phyloP scores from a whole-genome alignment of 257 asterid genomes.

The Solanum etuberosum region DNA sequence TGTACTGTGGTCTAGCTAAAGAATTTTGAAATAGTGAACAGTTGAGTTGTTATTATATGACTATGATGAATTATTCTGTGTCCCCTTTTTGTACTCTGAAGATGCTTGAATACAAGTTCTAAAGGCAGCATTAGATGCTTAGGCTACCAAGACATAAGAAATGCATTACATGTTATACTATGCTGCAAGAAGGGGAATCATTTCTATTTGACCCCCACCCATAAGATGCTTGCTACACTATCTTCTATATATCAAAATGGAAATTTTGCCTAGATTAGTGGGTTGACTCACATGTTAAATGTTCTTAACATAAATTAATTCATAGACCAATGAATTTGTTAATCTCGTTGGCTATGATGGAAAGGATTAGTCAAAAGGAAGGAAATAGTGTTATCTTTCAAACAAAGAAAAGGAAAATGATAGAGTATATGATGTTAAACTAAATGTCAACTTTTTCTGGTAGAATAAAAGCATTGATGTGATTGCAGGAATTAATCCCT shows the following conservation, averaged over 20 bases:
- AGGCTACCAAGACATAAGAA: neutral
- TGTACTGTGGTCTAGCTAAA: neutral
- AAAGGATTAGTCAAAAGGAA: neutral
- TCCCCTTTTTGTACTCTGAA: neutral
- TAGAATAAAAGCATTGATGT: neutral
- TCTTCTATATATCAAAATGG: neutral
- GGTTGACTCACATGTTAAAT: neutral
- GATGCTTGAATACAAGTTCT: neutral
- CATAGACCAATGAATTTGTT: neutral
- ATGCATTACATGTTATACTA: neutral
- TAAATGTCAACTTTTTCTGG: neutral
- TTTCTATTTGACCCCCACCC: neutral
- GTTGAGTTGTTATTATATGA: neutral
- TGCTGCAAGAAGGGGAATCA: neutral
- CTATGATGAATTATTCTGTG: neutral
- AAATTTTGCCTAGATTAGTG: neutral
- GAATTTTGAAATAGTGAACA: neutral
- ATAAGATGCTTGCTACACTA: slow-evolving; percentile 1
- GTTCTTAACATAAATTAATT: neutral
- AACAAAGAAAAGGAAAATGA: neutral
- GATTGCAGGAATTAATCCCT: slow-evolving; percentile 6
- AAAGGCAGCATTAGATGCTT: neutral
- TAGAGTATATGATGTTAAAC: neutral
- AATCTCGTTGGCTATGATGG: neutral
- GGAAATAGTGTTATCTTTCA: neutral